Conservation (phyloP, 2,329 filamentous ascomycete species). For the Colletotrichum incanum region DNA sequence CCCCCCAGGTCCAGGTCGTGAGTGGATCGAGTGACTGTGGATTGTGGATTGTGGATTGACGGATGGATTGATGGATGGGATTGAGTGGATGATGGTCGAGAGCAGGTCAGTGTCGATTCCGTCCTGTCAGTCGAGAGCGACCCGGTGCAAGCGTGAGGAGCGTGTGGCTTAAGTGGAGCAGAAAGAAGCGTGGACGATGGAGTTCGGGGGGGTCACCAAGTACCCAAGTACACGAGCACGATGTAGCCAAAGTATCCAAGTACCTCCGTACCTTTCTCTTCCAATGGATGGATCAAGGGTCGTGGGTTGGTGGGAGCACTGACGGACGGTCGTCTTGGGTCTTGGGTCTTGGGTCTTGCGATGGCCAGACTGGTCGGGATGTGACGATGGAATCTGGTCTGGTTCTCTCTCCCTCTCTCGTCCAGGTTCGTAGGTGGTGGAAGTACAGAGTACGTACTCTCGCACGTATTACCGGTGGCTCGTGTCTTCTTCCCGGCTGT, state of each 20-base stretch:
- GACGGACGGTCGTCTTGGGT: neutral
- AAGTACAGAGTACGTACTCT: neutral
- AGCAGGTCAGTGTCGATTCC: neutral
- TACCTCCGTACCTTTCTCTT: neutral
- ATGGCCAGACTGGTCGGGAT: conserved; percentile 12
- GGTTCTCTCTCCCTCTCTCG: neutral
- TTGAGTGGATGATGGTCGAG: conserved; percentile 6
- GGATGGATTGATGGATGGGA: conserved; percentile 12
- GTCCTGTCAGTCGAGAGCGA: conserved; percentile 11
- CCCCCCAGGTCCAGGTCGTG: neutral
- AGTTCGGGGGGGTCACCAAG: neutral
- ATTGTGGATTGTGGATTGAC: conserved; percentile 9
- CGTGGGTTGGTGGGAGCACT: neutral
- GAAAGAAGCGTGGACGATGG: neutral
- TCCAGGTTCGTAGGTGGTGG: neutral
- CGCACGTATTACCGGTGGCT: neutral
- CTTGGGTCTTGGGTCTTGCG: neutral
- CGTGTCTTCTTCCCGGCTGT: neutral
- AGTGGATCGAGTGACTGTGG: neutral
- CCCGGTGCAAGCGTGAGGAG: conserved; percentile 11
- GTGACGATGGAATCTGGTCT: conserved; percentile 19
- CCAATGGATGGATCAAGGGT: neutral
- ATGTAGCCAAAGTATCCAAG: neutral
- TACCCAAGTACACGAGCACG: neutral
- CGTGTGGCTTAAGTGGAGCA: conserved; percentile 6